Percentiles rank a stretch among this genome's conserved stretches.
Conservation (phyloP, 352 stramenopile genomes). For the Globisporangium sylvaticum region DNA sequence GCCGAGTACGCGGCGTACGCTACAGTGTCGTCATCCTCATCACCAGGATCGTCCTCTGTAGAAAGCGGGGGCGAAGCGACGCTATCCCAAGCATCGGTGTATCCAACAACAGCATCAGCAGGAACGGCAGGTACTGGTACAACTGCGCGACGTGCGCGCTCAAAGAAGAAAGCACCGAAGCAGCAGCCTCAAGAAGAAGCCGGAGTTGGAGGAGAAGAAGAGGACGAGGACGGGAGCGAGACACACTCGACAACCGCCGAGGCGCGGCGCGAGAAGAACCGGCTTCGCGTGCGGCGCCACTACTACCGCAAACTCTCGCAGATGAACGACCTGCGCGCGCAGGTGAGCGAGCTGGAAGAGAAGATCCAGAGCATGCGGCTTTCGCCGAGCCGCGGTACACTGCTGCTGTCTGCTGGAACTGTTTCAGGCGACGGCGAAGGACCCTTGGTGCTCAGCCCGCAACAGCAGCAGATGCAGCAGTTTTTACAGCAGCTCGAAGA, state of each 20-base stretch:
- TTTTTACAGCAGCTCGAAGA: conserved; percentile 8
- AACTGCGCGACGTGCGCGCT: not conserved
- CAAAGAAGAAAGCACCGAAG: not conserved
- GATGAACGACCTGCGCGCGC: conserved; percentile 18
- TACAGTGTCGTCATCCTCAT: conserved; percentile 9
- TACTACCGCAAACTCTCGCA: conserved; percentile 20
- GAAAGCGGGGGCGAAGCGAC: conserved; percentile 8
- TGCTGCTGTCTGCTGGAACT: not conserved
- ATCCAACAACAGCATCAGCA: not conserved
- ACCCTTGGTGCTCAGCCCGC: not conserved
- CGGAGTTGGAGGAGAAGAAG: not conserved
- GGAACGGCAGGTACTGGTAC: not conserved
- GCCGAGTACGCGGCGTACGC: not conserved
- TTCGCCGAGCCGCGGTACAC: not conserved
- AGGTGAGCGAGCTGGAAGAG: conserved; percentile 17
- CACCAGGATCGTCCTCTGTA: conserved; percentile 11
- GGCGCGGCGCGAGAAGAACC: conserved; percentile 17
- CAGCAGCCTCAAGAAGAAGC: not conserved
- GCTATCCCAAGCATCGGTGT: not conserved
- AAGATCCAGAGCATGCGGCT: conserved; percentile 8
- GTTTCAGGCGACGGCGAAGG: not conserved
- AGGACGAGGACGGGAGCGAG: not conserved
- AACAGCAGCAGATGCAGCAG: conserved; percentile 3
- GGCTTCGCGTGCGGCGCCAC: conserved; percentile 19
- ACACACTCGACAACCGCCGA: conserved; percentile 4